Percentiles rank a stretch among this genome's conserved stretches.
These are phyloP conservation scores for Yamadazyma epiphylla DNA, from an alignment of 1,139 yeast species.

Conservation along the genomic window DNA sequence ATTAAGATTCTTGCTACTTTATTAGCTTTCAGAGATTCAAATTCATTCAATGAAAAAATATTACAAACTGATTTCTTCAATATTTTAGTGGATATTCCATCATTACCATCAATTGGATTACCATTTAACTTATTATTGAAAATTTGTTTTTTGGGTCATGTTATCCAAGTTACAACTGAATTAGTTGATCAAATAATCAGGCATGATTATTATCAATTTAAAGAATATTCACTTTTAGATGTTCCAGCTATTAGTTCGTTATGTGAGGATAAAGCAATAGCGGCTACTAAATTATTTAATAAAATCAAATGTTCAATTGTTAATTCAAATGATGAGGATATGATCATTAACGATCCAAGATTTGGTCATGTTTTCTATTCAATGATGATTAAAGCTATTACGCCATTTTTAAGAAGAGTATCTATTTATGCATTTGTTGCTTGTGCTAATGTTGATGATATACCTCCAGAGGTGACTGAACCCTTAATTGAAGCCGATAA, in stretches of 20 bases:
- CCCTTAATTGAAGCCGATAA: constrained; percentile 52
- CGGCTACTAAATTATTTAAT: constrained; percentile 15
- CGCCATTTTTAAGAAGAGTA: constrained; percentile 68
- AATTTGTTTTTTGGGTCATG: constrained; percentile 37
- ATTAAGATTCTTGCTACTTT: constrained; percentile 33
- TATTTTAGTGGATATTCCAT: constrained; percentile 43
- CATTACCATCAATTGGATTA: constrained; percentile 36
- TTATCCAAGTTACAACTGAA: constrained; percentile 29
- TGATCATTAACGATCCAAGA: constrained; percentile 13
- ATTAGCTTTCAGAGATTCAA: constrained; percentile 18
- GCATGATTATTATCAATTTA: constrained; percentile 20
- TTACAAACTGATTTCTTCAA: constrained; percentile 53
- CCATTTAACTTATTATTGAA: constrained; percentile 38
- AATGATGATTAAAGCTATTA: constrained; percentile 51
- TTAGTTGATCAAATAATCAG: constrained; percentile 20
- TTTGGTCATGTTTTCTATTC: constrained; percentile 45
- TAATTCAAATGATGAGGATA: constrained; percentile 9
- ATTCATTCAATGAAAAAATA: constrained; percentile 26
- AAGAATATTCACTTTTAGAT: constrained; percentile 26
- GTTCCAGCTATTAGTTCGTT: constrained; percentile 27
- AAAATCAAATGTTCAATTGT: constrained; percentile 8
- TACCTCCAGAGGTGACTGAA: constrained; percentile 13
- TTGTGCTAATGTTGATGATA: constrained; percentile 44
- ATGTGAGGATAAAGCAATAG: constrained; percentile 15
- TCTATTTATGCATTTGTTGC: constrained; percentile 57